Evolutionary conservation across 225 moss, liverwort and hornwort species (phyloP).

Genomic region (Physcomitrellopsis africana): DNA sequence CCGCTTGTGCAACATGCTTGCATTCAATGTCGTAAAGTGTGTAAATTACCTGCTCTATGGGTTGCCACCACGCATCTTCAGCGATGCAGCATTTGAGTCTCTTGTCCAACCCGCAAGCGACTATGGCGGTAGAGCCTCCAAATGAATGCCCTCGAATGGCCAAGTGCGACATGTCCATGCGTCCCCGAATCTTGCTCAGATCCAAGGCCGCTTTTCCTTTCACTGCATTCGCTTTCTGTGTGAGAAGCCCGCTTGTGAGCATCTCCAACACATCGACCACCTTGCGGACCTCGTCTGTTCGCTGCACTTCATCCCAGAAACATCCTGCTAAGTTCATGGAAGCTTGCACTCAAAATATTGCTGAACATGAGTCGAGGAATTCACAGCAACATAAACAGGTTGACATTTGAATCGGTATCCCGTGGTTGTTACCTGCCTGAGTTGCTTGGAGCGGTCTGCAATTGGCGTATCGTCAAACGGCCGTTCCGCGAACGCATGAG

Average conservation of each 20-base stretch:
- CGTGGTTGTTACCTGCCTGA: conserved; percentile 49
- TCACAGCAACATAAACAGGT: not conserved
- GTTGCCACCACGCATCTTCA: conserved; percentile 55
- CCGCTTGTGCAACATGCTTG: not conserved
- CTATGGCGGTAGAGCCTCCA: conserved; percentile 44
- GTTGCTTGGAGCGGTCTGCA: conserved; percentile 64
- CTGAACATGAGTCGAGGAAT: too few species aligned
- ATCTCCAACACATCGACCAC: conserved; percentile 46
- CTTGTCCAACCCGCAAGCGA: conserved; percentile 49
- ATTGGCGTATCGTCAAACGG: conserved; percentile 45
- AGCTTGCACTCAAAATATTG: too few species aligned
- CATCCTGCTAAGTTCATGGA: not conserved
- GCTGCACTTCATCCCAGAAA: conserved; percentile 24
- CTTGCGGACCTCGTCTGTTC: conserved; percentile 37
- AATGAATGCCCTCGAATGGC: conserved; percentile 53
- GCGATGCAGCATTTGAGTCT: conserved; percentile 49
- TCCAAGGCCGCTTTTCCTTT: conserved; percentile 32
- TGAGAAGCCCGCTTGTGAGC: conserved; percentile 37
- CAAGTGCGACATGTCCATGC: conserved; percentile 40
- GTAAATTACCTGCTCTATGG: conserved; percentile 39
- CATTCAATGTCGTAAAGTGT: not conserved
- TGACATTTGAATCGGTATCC: not conserved
- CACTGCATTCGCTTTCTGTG: conserved; percentile 40
- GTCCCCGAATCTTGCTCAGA: conserved; percentile 37
- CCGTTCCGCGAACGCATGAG: conserved; percentile 51